Percentiles rank a stretch among this genome's conserved stretches.
These are phyloP conservation scores for Cladophialophora exuberans DNA, from an alignment of 2,329 filamentous ascomycete species.

Conservation along the genomic window DNA sequence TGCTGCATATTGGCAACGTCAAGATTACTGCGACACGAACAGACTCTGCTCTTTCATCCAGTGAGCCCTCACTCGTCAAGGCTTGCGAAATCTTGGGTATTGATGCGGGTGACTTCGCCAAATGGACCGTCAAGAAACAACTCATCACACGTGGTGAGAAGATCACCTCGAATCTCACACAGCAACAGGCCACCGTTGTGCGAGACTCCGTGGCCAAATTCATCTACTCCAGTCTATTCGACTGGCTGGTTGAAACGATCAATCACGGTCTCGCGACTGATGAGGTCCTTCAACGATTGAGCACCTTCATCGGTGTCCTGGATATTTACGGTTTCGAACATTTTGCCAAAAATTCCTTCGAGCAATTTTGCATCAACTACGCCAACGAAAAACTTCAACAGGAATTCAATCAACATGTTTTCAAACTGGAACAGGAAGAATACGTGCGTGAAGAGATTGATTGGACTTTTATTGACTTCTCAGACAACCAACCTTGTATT, in stretches of 20 bases:
- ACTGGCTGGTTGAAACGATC: conserved; percentile 98
- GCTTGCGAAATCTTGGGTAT: conserved; percentile 88
- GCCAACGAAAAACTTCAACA: conserved; percentile 99
- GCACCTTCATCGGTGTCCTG: conserved; percentile 93
- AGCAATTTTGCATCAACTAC: conserved; percentile 99
- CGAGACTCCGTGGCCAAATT: conserved; percentile 98
- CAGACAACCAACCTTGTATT: conserved; percentile 98
- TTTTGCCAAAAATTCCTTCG: conserved; percentile 99
- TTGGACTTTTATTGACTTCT: conserved; percentile 99
- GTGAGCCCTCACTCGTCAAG: conserved; percentile 78
- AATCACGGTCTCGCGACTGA: conserved; percentile 89
- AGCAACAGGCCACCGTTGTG: conserved; percentile 91
- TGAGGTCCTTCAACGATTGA: conserved; percentile 78
- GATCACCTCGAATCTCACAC: conserved; percentile 92
- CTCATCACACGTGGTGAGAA: conserved; percentile 94
- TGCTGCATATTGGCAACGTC: conserved; percentile 93
- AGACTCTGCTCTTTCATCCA: conserved; percentile 79
- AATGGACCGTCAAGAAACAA: conserved; percentile 99
- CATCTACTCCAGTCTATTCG: conserved; percentile 96
- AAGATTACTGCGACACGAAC: conserved; percentile 90
- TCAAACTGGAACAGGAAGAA: conserved; percentile 98
- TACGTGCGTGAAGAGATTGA: conserved; percentile 96
- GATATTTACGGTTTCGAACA: conserved; percentile 99
- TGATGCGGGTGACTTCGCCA: conserved; percentile 81
- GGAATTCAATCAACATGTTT: conserved; percentile 98